A percentile compares a stretch with the other conserved stretches of the same genome.
Evolutionary conservation across 2,329 filamentous ascomycete genomes (phyloP).

Genomic region (Exophiala calicioides): DNA sequence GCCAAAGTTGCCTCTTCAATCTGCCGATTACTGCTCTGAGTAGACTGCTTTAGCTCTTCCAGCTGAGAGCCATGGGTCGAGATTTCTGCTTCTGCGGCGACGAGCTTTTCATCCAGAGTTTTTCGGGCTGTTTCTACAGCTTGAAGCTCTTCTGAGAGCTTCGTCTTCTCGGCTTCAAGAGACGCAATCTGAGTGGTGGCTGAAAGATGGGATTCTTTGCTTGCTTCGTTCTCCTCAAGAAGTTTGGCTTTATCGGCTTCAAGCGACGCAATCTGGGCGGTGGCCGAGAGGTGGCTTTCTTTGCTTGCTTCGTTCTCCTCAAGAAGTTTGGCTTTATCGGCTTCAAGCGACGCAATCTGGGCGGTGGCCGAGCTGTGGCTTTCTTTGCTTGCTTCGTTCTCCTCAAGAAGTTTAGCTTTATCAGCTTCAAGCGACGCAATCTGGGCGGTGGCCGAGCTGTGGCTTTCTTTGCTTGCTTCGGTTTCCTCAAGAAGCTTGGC

Average conservation of each 20-base stretch:
- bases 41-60: conserved; percentile 3
- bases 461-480: conserved; percentile 6
- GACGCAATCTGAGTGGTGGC: conserved; percentile 1
- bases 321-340: conserved; percentile 11
- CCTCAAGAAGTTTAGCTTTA: conserved; percentile 12
- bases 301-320: conserved; percentile 13
- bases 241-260: conserved; percentile 13
- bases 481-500: conserved; percentile 17
- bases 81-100: conserved; percentile 10
- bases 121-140: conserved; percentile 2
- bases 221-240: conserved; percentile 11
- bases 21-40: conserved; percentile 1
- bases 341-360: conserved; percentile 5
- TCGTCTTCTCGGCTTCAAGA: conserved; percentile 18
- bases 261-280: conserved; percentile 3
- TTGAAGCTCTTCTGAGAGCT: conserved; percentile 13
- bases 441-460: not conserved
- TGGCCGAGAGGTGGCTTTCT: not conserved
- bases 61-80: conserved; percentile 10
- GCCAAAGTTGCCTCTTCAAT: conserved; percentile 5
- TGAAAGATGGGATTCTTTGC: not conserved
- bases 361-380: not conserved
- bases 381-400: conserved; percentile 10
- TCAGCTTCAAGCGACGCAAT: conserved; percentile 7
- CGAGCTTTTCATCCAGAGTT: conserved; percentile 9